Evolutionary conservation across 192 early-diverging fungal species (phyloP), one percentile per base, ranked within the genome.

Genomic region (Mortierella alpina): DNA sequence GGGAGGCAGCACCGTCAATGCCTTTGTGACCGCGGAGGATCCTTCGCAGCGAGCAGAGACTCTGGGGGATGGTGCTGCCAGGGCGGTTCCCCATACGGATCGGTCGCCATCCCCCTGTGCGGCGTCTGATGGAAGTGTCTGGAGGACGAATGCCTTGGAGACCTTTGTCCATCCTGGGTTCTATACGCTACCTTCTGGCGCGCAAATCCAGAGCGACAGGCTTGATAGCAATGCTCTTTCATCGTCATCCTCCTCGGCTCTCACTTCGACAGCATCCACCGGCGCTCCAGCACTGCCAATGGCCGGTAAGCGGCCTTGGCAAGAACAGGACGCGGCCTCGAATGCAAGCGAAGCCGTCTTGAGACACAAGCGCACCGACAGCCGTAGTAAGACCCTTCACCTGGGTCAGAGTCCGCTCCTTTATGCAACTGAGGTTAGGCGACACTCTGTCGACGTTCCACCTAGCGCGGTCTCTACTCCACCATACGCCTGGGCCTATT

Each of bases 111-210:
- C n/a, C 55, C 55, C 55, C 1, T 18, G 17, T 12, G 2, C 6
- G 22, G 20, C 55, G n/a, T 57, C 22, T 57, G 8, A 66, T 31
- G 31, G 31, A 31, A 31, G 31, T 31, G 31, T 72, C 42, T 68
- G 72, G 39, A 59, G 51, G 12, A 54, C 58, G 6, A 45, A 54
- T 40, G 61, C 40, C 15, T 72, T 72, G 42, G 70, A 72, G 40
- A 7, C 17, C n/a, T 80, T 80, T 59, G 55, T 80, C n/a, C 77
- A 80, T 42, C 77, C 77, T 5, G 70, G 69, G 10, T 80, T 80
- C 18, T 80, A 80, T 45, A 63, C 70, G 0, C 56, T 80, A 7
- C 42, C 77, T 6, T 47, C 17, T 48, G 23, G 2, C 39, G 40
- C n/a, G 7, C 46, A 45, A 11, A 17, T 22, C 45, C 45, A 20